These are phyloP conservation scores for Saturnispora zaruensis DNA, from an alignment of 805 yeast species.

Conservation along the genomic window DNA sequence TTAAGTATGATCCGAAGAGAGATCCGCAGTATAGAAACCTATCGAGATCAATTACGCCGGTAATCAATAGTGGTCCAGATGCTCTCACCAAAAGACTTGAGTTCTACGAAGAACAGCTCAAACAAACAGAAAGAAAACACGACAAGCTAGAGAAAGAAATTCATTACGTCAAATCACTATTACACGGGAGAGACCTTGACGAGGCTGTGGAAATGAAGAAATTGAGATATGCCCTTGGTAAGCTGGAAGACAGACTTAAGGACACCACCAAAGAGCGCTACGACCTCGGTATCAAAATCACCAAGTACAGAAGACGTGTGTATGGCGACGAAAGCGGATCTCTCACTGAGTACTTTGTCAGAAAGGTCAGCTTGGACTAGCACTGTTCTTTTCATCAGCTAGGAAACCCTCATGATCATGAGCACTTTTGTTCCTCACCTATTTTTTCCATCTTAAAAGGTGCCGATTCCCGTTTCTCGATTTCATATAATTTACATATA, in stretches of 20 bases:
- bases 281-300: conserved; percentile 25
- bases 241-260: conserved; percentile 24
- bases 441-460: neutral
- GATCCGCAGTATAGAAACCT: conserved; percentile 3
- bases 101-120: conserved; percentile 14
- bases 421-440: neutral
- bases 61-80: conserved; percentile 4
- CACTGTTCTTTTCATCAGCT: neutral
- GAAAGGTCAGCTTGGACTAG: conserved; percentile 35
- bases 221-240: conserved; percentile 23
- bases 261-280: conserved; percentile 23
- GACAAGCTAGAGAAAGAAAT: conserved; percentile 26
- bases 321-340: conserved; percentile 27
- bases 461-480: neutral
- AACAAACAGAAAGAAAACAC: conserved; percentile 17
- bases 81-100: conserved; percentile 14
- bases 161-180: conserved; percentile 23
- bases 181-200: conserved; percentile 8
- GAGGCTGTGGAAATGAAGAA: conserved; percentile 22
- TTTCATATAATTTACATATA: neutral
- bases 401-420: neutral
- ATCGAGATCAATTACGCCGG: conserved; percentile 11
- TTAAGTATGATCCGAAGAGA: neutral
- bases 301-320: conserved; percentile 20
- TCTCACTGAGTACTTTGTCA: conserved; percentile 48